Conservation (phyloP, 1,139 yeast species). For the Lodderomyces theae region DNA sequence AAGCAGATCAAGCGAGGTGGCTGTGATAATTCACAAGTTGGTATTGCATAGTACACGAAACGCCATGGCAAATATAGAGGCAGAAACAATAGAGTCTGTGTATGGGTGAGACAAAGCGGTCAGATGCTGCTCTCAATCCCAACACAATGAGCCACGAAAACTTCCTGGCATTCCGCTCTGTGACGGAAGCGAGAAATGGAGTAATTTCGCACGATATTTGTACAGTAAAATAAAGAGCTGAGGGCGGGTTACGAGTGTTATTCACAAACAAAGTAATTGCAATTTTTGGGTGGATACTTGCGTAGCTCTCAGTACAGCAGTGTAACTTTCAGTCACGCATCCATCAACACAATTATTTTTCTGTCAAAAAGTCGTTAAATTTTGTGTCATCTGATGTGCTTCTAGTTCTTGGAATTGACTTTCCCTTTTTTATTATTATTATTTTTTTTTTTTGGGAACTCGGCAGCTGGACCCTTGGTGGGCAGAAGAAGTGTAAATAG, state of each 20-base stretch:
- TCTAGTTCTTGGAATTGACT: too few relatives aligned
- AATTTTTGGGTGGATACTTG: too few relatives aligned
- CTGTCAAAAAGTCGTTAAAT: background rate
- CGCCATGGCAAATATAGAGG: too few relatives aligned
- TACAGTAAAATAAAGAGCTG: too few relatives aligned
- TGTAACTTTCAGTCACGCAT: background rate
- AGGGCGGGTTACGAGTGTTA: too few relatives aligned
- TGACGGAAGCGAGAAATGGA: background rate
- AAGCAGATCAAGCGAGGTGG: background rate
- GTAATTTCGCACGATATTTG: background rate
- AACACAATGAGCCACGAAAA: background rate
- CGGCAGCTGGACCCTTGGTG: too few relatives aligned
- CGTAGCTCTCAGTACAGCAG: background rate
- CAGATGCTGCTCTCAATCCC: background rate
- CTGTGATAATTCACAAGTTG: background rate
- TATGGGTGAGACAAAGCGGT: too few relatives aligned
- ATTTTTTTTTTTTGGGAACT: too few relatives aligned
- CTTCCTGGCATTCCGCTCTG: slow-evolving; percentile 3
- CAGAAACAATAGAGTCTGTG: background rate
- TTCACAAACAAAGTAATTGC: too few relatives aligned
- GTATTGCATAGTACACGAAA: background rate
- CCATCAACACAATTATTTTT: background rate
- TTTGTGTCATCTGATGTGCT: too few relatives aligned
- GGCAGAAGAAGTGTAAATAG: too few relatives aligned
- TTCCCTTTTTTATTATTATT: too few relatives aligned